phyloP scores from a whole-genome alignment of 257 asterid genomes.

The Solanum megistacrolobum region DNA sequence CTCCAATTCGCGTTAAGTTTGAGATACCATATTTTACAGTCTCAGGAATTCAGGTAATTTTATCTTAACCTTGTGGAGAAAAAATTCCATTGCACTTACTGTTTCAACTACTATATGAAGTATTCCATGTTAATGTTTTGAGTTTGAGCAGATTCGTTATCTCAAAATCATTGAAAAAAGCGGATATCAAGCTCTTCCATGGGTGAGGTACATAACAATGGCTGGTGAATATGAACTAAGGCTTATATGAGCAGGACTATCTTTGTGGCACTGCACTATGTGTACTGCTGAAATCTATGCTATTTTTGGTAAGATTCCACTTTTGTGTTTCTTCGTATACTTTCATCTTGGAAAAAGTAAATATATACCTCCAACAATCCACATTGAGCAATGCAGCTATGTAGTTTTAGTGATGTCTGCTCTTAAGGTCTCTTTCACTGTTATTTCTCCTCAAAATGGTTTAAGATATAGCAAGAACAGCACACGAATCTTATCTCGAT shows the following conservation, averaged over 20 bases:
- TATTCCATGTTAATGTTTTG: background rate
- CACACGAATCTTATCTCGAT: background rate
- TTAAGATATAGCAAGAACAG: background rate
- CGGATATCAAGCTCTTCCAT: conserved; percentile 85
- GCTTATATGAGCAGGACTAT: conserved; percentile 21
- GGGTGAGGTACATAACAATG: conserved; percentile 90
- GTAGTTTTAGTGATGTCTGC: background rate
- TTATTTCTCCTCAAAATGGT: background rate
- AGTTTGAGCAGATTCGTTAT: conserved; percentile 53
- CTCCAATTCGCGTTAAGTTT: conserved; percentile 94
- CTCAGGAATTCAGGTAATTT: conserved; percentile 90
- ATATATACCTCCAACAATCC: background rate
- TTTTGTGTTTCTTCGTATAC: background rate
- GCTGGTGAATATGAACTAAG: conserved; percentile 90
- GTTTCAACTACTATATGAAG: background rate
- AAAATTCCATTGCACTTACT: background rate
- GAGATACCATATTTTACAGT: conserved; percentile 99
- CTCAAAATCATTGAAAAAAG: conserved; percentile 82
- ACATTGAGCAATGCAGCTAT: background rate
- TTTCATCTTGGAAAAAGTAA: background rate
- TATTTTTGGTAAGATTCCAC: background rate
- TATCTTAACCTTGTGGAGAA: background rate
- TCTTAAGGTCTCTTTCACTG: background rate
- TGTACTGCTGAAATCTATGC: background rate
- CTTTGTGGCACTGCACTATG: background rate